Conservation (phyloP, 108 stramenopile species). For the Mediolabrus comicus region DNA sequence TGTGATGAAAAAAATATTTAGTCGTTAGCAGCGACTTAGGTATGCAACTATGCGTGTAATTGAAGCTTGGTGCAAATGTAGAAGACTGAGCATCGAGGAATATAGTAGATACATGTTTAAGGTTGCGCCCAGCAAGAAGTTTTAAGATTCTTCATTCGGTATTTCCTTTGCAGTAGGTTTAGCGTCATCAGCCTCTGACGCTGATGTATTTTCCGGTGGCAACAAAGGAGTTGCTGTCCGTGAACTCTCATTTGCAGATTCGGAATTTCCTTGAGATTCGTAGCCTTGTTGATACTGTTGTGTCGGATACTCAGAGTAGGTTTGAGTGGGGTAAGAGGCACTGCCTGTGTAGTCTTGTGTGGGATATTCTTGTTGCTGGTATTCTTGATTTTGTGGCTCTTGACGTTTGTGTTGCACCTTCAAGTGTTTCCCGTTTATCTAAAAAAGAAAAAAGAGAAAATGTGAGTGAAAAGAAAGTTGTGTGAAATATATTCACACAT, state of each 20-base stretch:
- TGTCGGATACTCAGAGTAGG: neutral
- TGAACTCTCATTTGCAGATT: neutral
- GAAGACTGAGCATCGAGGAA: neutral
- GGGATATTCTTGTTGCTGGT: neutral
- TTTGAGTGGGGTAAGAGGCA: neutral
- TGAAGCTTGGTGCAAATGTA: neutral
- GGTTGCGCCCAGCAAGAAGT: neutral
- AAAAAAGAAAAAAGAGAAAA: conserved; percentile 4
- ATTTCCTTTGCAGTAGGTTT: neutral
- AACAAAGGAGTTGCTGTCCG: neutral
- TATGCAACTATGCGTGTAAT: neutral
- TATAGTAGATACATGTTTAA: neutral
- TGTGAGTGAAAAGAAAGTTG: neutral
- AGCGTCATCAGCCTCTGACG: neutral
- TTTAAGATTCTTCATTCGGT: neutral
- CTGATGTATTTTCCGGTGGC: neutral
- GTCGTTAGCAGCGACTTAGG: neutral
- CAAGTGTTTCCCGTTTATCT: conserved; percentile 88
- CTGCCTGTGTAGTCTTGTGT: neutral
- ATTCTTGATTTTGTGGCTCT: conserved; percentile 16
- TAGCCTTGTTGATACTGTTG: conserved; percentile 1
- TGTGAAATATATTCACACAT: neutral
- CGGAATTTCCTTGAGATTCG: neutral
- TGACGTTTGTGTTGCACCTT: conserved; percentile 84
- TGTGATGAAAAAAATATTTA: conserved; percentile 1